Conservation (phyloP, 495 filamentous ascomycete genomes). For the Cercophora samala region DNA sequence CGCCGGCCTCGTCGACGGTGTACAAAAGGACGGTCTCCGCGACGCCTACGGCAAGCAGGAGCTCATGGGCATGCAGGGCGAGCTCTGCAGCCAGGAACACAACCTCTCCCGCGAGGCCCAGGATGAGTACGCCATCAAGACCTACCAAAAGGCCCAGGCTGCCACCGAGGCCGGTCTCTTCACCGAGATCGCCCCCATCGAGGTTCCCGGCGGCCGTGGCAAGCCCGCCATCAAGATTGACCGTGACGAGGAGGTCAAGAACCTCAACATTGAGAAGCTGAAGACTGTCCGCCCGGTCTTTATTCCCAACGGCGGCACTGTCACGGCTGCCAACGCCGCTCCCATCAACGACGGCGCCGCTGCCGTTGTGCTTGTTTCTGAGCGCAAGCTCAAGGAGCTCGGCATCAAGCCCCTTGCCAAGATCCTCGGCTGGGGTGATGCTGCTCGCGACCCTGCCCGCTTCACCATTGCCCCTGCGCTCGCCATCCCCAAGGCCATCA, state of each 20-base stretch:
- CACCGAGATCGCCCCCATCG: constrained; percentile 85
- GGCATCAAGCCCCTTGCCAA: constrained; percentile 87
- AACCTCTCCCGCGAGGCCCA: constrained; percentile 74
- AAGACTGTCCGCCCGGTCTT: constrained; percentile 81
- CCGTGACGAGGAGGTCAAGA: constrained; percentile 92
- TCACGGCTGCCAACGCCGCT: constrained; percentile 96
- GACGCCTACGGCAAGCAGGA: constrained; percentile 87
- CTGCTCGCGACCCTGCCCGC: constrained; percentile 81
- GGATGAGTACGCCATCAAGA: constrained; percentile 89
- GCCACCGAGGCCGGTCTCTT: constrained; percentile 77
- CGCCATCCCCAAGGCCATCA: constrained; percentile 92
- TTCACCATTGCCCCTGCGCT: constrained; percentile 96
- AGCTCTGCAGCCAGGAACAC: constrained; percentile 88
- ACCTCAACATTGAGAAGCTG: constrained; percentile 92
- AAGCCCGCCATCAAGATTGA: constrained; percentile 81
- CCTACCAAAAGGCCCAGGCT: constrained; percentile 85
- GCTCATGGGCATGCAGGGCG: constrained; percentile 89
- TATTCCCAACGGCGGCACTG: constrained; percentile 75
- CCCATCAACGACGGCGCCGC: constrained; percentile 92
- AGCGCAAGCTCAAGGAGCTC: constrained; percentile 82
- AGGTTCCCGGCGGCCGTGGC: constrained; percentile 80
- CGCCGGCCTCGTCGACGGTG: constrained; percentile 79
- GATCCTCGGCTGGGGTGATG: constrained; percentile 95
- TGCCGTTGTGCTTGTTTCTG: constrained; percentile 86
- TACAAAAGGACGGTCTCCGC: constrained; percentile 86